Evolutionary conservation across 345 rosid genomes (phyloP).

Genomic region (Litchi chinensis): DNA sequence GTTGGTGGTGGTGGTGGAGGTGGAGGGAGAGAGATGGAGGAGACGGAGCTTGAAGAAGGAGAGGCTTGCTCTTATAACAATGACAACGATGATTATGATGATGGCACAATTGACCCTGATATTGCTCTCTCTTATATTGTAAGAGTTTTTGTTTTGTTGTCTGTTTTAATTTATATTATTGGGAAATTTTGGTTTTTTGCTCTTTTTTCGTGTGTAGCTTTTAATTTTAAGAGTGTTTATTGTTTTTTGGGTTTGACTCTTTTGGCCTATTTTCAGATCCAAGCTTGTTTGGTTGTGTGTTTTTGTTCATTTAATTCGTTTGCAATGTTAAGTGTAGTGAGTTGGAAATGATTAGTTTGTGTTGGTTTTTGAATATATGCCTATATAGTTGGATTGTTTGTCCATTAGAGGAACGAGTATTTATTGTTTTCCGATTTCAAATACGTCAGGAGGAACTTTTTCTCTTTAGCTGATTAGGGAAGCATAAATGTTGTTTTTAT

Average conservation of each 20-base stretch:
- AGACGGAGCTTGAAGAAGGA: conserved; percentile 76
- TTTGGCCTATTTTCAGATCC: conserved; percentile 30
- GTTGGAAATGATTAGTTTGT: conserved; percentile 24
- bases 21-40: conserved; percentile 45
- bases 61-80: conserved; percentile 67
- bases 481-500: conserved; percentile 1
- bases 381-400: not conserved
- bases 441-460: not conserved
- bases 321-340: conserved; percentile 24
- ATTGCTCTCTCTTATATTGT: conserved; percentile 80
- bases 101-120: conserved; percentile 62
- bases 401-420: not conserved
- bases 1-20: conserved; percentile 15
- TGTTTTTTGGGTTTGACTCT: conserved; percentile 11
- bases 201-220: not conserved
- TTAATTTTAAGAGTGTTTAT: conserved; percentile 10
- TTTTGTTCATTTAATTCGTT: conserved; percentile 18
- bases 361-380: conserved; percentile 27
- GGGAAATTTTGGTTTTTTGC: not conserved
- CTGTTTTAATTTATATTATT: not conserved
- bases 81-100: conserved; percentile 48
- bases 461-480: conserved; percentile 15
- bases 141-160: conserved; percentile 29
- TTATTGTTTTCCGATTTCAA: conserved; percentile 1
- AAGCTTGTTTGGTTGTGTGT: conserved; percentile 17